A percentile compares a stretch with the other conserved stretches of the same genome.
These are phyloP conservation scores for Kwoniella dejecticola DNA, from an alignment of 768 basidiomycete species.

Conservation along the genomic window DNA sequence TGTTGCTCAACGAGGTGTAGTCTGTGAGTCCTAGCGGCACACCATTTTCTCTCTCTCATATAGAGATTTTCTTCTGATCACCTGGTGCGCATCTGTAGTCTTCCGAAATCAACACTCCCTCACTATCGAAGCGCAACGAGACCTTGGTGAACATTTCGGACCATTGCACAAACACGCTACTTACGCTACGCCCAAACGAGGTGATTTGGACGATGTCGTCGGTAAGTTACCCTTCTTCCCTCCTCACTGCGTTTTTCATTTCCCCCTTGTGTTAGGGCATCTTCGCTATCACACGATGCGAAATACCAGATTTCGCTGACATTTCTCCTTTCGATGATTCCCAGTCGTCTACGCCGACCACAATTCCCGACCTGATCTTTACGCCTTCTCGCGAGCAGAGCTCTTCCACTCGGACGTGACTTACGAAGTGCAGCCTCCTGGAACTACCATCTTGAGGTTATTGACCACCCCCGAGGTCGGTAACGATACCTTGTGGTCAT, in stretches of 20 bases:
- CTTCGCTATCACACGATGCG: too few species aligned
- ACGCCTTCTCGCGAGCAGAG: conserved; percentile 71
- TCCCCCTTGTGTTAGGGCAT: too few species aligned
- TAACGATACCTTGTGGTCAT: conserved; percentile 80
- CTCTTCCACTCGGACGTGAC: conserved; percentile 83
- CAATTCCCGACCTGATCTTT: conserved; percentile 52
- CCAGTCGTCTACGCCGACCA: conserved; percentile 54
- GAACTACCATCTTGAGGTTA: conserved; percentile 74
- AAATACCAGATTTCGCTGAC: too few species aligned
- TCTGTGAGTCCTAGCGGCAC: conserved; percentile 35
- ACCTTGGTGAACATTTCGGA: conserved; percentile 50
- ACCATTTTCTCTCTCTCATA: too few species aligned
- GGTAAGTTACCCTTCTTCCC: conserved; percentile 41
- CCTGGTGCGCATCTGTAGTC: conserved; percentile 22
- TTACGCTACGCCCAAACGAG: conserved; percentile 70
- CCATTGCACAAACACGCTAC: conserved; percentile 78
- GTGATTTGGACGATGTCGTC: conserved; percentile 60
- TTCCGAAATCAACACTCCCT: conserved; percentile 51
- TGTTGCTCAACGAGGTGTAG: conserved; percentile 52
- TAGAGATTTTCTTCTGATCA: background rate
- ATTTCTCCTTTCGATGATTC: too few species aligned
- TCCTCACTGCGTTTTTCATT: too few species aligned
- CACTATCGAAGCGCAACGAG: conserved; percentile 49
- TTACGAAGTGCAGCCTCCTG: conserved; percentile 69
- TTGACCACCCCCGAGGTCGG: conserved; percentile 71